Evolutionary conservation across 495 filamentous ascomycete genomes (phyloP), one percentile per base, ranked within the genome.

Genomic region (Aspergillus haitiensis): DNA sequence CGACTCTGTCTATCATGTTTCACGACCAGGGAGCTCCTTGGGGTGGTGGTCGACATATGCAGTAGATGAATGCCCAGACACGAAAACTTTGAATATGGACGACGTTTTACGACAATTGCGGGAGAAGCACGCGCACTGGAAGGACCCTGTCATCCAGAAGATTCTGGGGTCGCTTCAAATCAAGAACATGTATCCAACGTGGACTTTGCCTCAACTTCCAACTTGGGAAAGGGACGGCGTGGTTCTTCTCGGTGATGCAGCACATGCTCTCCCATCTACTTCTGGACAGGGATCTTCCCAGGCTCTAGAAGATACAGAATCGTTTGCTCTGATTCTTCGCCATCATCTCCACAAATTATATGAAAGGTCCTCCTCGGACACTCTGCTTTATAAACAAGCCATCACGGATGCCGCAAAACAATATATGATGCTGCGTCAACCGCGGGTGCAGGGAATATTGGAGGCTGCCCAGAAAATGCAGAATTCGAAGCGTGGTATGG

Each of bases 21-120:
- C 73, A 0, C 62, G 70, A 33, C 70, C 76, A 1, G 75, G 72
- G 0, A 67, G 75, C 4, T 63, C 59, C 10, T 61, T 78, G 1
- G 71, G 64, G 3, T 81, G 78, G 80, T 82, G 80, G 80, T 80
- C 77, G 11, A 81, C 77, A 0, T 81, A 80, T 61, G 63, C 69
- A 7, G 67, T 75, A 3, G 62, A 71, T 35, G 47, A 70, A 27
- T 75, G 74, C 31, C 77, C 78, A 0, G 61, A 72, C 50, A 63
- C 67, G 34, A 64, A 66, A 52, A 72, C 67, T 12, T 63, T 83
- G 12, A 69, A 82, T 62, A 59, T 62, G 18, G 72, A 70, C 0
- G 65, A 69, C 18, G 72, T 83, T 40, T 70, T 66, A 10, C 58
- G 58, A 32, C 72, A 78, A 57, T 69, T 85, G 18, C 69, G 66